These are phyloP conservation scores for Brassica nigra DNA, from an alignment of 345 rosid species.

Conservation along the genomic window DNA sequence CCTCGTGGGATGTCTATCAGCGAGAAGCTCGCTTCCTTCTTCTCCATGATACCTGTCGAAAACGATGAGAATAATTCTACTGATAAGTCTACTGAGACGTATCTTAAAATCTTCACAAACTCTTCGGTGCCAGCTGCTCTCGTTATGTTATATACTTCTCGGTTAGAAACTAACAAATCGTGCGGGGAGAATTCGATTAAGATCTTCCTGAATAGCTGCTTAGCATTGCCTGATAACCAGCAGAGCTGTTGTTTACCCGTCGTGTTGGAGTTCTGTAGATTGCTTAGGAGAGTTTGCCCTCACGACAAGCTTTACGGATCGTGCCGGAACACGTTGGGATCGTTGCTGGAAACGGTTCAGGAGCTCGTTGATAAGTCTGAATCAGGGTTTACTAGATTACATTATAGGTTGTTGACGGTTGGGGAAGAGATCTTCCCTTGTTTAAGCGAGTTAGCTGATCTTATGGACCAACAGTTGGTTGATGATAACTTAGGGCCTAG, in stretches of 20 bases:
- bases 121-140: conserved; percentile 75
- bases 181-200: conserved; percentile 59
- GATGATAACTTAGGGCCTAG: conserved; percentile 41
- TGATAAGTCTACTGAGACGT: conserved; percentile 32
- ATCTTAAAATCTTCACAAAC: conserved; percentile 57
- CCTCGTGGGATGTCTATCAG: conserved; percentile 28
- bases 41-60: conserved; percentile 46
- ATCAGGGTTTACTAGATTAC: background rate
- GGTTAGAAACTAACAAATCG: conserved; percentile 45
- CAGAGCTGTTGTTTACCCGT: conserved; percentile 58
- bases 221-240: conserved; percentile 46
- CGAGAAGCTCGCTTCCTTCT: conserved; percentile 51
- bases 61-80: background rate
- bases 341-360: conserved; percentile 55
- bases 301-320: conserved; percentile 55
- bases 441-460: conserved; percentile 63
- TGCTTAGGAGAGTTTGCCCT: conserved; percentile 57
- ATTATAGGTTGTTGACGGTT: conserved; percentile 36
- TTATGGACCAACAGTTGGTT: conserved; percentile 52
- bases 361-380: background rate
- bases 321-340: conserved; percentile 70
- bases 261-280: conserved; percentile 77
- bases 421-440: conserved; percentile 68
- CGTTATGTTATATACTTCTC: conserved; percentile 68
- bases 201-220: conserved; percentile 54